These are phyloP conservation scores for Epithemia pelagica DNA, from an alignment of 108 stramenopile genomes.

Conservation along the genomic window DNA sequence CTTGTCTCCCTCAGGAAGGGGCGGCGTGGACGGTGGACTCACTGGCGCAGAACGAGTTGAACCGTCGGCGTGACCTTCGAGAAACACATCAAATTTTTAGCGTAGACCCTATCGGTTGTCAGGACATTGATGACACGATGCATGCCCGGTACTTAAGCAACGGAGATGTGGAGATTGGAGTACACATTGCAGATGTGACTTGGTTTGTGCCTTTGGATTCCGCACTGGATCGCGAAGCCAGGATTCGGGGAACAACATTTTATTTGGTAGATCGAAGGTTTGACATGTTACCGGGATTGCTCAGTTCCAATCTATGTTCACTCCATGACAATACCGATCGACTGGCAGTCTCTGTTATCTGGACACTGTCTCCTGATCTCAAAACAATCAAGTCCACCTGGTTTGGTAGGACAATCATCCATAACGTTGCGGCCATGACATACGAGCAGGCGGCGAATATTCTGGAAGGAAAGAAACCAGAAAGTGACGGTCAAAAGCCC, in stretches of 20 bases:
- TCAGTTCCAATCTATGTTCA: conserved; percentile 74
- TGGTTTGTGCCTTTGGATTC: conserved; percentile 69
- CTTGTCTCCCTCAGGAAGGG: conserved; percentile 52
- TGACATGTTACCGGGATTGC: conserved; percentile 83
- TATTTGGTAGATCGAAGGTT: conserved; percentile 82
- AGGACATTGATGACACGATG: conserved; percentile 67
- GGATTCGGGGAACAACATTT: conserved; percentile 72
- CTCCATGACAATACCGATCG: conserved; percentile 66
- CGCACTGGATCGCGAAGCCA: conserved; percentile 72
- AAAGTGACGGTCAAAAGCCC: conserved; percentile 16
- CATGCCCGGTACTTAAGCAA: conserved; percentile 47
- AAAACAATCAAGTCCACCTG: conserved; percentile 40
- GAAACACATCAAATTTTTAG: conserved; percentile 40
- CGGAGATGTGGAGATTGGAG: conserved; percentile 79
- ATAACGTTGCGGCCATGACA: conserved; percentile 55
- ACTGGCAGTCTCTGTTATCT: conserved; percentile 58
- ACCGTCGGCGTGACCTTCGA: conserved; percentile 37
- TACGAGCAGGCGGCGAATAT: conserved; percentile 83
- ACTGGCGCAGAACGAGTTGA: conserved; percentile 30
- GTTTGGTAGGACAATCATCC: conserved; percentile 51
- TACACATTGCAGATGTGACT: conserved; percentile 90
- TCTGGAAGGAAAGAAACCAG: conserved; percentile 40
- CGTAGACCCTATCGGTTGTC: conserved; percentile 72
- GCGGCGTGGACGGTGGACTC: conserved; percentile 26
- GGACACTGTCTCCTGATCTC: conserved; percentile 63